Evolutionary conservation across 139 green algal genomes (phyloP).

Genomic region (Volvox reticuliferus): DNA sequence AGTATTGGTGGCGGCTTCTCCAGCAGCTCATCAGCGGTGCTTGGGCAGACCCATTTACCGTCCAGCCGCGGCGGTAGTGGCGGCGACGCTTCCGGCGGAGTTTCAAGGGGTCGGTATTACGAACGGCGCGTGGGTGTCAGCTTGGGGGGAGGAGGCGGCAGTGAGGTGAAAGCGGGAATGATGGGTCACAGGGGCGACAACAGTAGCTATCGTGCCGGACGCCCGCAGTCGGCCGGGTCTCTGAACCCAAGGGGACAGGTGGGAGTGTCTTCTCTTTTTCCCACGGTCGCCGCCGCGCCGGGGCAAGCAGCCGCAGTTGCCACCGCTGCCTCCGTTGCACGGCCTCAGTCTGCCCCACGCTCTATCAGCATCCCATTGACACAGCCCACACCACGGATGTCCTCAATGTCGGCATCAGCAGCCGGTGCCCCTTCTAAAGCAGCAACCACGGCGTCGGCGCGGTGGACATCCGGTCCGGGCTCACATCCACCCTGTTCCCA

Average conservation of each 20-base stretch:
- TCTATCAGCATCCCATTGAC: neutral
- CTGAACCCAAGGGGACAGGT: neutral
- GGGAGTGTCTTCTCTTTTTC: neutral
- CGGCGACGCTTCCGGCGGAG: neutral
- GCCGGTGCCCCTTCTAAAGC: neutral
- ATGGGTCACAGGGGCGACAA: too few species aligned
- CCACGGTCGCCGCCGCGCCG: neutral
- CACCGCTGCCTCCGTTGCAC: neutral
- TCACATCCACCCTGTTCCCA: neutral
- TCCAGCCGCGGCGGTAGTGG: neutral
- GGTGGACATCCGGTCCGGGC: neutral
- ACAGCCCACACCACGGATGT: neutral
- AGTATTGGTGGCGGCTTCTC: neutral
- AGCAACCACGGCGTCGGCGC: neutral
- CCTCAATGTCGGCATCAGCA: neutral
- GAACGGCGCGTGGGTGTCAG: too few species aligned
- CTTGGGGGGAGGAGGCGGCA: too few species aligned
- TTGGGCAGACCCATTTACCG: too few species aligned
- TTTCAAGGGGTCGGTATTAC: slow-evolving; percentile 4
- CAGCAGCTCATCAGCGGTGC: neutral
- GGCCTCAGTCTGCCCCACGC: neutral
- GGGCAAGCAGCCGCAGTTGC: neutral
- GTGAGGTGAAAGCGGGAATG: too few species aligned
- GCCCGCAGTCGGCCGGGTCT: neutral
- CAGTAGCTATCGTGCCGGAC: neutral